Base-by-base conservation (phyloP, 2,329 filamentous ascomycete genomes). In the Fusarium torreyae region DNA sequence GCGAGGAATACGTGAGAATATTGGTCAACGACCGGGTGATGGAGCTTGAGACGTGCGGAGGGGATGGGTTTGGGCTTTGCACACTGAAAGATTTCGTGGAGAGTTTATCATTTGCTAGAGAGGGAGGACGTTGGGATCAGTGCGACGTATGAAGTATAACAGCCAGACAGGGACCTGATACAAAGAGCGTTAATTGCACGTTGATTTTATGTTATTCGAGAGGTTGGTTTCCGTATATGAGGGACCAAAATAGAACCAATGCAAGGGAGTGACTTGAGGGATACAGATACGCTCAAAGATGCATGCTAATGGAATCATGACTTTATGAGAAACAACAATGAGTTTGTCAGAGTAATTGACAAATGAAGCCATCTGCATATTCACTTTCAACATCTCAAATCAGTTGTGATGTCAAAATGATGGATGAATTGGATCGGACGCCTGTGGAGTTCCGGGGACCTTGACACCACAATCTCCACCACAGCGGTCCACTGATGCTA, bases 11-110 rank as follows among this genome's bases (percentile, higher is more conserved):
- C 53, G 92, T 98, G 13, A 86, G 94, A 38, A 85, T 97, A 6
- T 80, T 98, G 62, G 83, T 98, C 36, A 97, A 98, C 79, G 94
- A 97, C 75, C 87, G 93, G 24, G 93, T 97, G 3, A 84, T 94
- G 61, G 88, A 89, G 13, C 79, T 97, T 57, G 82, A 87, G 69
- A 89, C 86, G 49, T 98, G 94, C 78, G 85, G 84, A 13, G 90
- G 85, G 5, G 94, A 97, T 79, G 74, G 79, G 49, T 78, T 90
- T 52, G 94, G 94, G 3, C 85, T 92, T 31, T 98, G 94, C 77
- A 86, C 77, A 66, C 77, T 97, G 63, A 81, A 83, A 66, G 86
- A 84, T 13, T 97, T 95, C 79, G 86, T 98, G 15, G 82, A 92
- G 31, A 92, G 92, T 68, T 81, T 97, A 74, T 86, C 83, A 50